Evolutionary conservation across 495 filamentous ascomycete species (phyloP).

Genomic region (Podospora comata): DNA sequence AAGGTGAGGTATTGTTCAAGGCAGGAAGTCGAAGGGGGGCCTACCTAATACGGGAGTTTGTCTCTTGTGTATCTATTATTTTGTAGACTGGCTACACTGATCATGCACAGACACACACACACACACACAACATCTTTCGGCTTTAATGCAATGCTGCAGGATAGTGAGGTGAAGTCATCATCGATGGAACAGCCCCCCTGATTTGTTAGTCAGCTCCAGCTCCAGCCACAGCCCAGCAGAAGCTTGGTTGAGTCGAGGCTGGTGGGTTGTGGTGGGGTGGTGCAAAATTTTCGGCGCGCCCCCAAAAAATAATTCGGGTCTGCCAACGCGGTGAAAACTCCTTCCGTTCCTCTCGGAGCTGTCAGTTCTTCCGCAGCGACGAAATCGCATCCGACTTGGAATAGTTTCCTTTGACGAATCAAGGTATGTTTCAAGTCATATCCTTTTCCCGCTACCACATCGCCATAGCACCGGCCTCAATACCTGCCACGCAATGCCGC

Average conservation of each 20-base stretch:
- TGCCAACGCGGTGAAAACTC: conserved; percentile 35
- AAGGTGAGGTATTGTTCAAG: not conserved
- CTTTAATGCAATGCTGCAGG: no score
- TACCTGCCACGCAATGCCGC: not conserved
- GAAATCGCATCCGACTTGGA: conserved; percentile 31
- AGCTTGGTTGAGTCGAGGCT: not conserved
- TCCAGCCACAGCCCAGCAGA: not conserved
- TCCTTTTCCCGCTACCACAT: conserved; percentile 3
- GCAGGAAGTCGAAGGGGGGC: not conserved
- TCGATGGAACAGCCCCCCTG: not conserved
- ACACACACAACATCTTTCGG: no score
- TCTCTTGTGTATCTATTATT: no score
- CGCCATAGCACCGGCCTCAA: conserved; percentile 5
- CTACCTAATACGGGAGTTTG: no score
- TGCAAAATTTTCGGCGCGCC: conserved; percentile 18
- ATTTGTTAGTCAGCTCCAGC: not conserved
- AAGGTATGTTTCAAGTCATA: conserved; percentile 31
- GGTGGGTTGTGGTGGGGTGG: not conserved
- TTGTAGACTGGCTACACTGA: no score
- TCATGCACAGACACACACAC: no score
- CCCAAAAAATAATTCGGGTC: conserved; percentile 15
- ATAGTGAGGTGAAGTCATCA: no score
- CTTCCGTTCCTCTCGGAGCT: conserved; percentile 36
- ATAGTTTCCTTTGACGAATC: conserved; percentile 29
- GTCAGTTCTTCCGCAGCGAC: conserved; percentile 40